A percentile compares a stretch with the other conserved stretches of the same genome.
Evolutionary conservation across 441 rosid genomes (phyloP).

Genomic region (Rhodomyrtus psidioides): DNA sequence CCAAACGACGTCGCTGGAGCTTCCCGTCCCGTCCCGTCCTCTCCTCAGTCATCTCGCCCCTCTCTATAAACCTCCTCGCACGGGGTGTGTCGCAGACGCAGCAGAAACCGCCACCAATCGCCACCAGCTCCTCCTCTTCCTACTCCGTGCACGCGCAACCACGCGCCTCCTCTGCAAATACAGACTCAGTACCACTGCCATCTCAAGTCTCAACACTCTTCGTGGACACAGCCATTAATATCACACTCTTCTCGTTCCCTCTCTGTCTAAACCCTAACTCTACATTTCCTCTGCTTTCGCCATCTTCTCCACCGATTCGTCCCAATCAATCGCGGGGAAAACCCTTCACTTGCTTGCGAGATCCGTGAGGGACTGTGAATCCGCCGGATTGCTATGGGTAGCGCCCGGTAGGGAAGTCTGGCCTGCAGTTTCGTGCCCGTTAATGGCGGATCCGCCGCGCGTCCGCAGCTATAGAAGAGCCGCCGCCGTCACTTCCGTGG

Average conservation of each 20-base stretch:
- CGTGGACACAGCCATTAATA: neutral
- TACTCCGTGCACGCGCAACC: neutral
- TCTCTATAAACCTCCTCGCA: neutral
- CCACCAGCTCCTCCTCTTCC: neutral
- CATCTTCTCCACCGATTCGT: neutral
- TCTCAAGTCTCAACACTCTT: neutral
- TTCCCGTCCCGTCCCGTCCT: neutral
- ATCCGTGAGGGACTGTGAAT: neutral
- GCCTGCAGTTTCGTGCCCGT: conserved; percentile 38
- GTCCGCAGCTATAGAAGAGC: conserved; percentile 23
- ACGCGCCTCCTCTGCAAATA: neutral
- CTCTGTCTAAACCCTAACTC: neutral
- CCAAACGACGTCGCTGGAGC: neutral
- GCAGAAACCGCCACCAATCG: neutral
- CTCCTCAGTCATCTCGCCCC: neutral
- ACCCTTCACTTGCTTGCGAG: neutral
- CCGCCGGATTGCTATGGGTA: neutral
- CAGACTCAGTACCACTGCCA: neutral
- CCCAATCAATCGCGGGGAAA: neutral
- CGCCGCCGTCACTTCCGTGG: neutral
- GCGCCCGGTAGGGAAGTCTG: conserved; percentile 30
- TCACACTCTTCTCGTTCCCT: neutral
- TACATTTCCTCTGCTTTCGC: neutral
- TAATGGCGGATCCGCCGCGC: conserved; percentile 91
- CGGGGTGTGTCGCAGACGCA: neutral